Conservation (phyloP, 805 yeast genomes). For the Saccharomycopsis malanga region DNA sequence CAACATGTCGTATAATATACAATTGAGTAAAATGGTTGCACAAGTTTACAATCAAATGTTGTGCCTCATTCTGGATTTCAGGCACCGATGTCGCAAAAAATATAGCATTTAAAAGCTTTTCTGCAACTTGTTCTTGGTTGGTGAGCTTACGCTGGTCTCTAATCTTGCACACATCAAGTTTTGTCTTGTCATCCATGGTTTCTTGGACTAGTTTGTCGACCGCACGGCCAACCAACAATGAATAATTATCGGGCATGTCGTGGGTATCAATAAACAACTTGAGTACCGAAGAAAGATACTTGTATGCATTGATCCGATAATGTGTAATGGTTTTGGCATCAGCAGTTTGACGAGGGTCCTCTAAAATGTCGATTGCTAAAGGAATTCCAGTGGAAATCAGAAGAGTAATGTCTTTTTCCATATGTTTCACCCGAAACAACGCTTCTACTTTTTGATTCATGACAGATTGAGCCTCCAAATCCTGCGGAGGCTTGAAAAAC, state of each 20-base stretch:
- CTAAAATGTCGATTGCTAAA: conserved; percentile 69
- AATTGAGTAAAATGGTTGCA: conserved; percentile 75
- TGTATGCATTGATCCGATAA: conserved; percentile 72
- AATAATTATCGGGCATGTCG: conserved; percentile 35
- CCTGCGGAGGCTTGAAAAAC: conserved; percentile 67
- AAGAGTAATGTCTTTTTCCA: conserved; percentile 54
- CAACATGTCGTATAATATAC: conserved; percentile 66
- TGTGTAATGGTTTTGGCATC: conserved; percentile 34
- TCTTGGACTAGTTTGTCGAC: conserved; percentile 37
- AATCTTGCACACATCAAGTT: conserved; percentile 37
- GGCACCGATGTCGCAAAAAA: conserved; percentile 72
- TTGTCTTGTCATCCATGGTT: conserved; percentile 29
- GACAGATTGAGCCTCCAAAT: conserved; percentile 43
- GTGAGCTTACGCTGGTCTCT: conserved; percentile 44
- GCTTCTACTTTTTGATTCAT: conserved; percentile 68
- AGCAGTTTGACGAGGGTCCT: conserved; percentile 47
- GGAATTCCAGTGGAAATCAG: conserved; percentile 78
- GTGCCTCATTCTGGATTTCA: conserved; percentile 65
- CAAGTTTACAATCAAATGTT: conserved; percentile 50
- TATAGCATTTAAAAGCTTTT: conserved; percentile 58
- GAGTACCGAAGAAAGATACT: conserved; percentile 58
- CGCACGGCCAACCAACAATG: conserved; percentile 41
- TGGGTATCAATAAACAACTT: conserved; percentile 54
- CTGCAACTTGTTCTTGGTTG: conserved; percentile 58
- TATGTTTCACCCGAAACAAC: conserved; percentile 62